Percentiles rank a stretch among this genome's conserved stretches.
Conservation (phyloP, 148 eudicot genomes). For the Bassia scoparia region DNA sequence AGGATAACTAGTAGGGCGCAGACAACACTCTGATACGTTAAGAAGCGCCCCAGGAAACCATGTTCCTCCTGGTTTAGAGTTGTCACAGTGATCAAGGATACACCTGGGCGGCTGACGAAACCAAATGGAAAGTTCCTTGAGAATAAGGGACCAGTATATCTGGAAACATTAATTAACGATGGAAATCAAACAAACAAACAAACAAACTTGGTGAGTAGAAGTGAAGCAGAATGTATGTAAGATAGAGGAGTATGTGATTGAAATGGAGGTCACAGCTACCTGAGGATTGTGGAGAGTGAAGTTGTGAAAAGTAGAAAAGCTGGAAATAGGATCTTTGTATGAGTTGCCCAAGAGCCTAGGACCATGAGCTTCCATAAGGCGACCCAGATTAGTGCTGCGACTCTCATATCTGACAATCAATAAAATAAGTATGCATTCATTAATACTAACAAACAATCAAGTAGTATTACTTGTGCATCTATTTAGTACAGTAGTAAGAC, state of each 20-base stretch:
- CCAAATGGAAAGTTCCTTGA: conserved; percentile 60
- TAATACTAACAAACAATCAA: too few relatives aligned
- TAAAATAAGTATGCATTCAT: too few relatives aligned
- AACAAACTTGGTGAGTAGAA: too few relatives aligned
- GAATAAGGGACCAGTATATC: conserved; percentile 73
- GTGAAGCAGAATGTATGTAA: too few relatives aligned
- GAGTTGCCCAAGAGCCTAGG: conserved; percentile 63
- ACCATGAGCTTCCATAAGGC: conserved; percentile 70
- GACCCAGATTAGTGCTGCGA: conserved; percentile 63
- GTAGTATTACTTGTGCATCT: too few relatives aligned
- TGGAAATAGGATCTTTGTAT: conserved; percentile 75
- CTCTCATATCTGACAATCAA: conserved; percentile 45
- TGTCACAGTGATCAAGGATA: conserved; percentile 58
- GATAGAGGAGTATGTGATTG: too few relatives aligned
- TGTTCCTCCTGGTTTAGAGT: conserved; percentile 66
- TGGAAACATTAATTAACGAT: conserved; percentile 21
- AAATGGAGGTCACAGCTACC: too few relatives aligned
- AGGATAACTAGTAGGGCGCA: conserved; percentile 45
- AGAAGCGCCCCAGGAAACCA: conserved; percentile 90
- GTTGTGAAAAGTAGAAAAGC: conserved; percentile 53
- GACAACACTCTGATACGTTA: conserved; percentile 80
- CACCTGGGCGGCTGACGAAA: conserved; percentile 58
- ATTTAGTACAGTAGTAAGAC: too few relatives aligned
- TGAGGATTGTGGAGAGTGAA: conserved; percentile 73
- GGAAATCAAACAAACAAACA: too few relatives aligned